Evolutionary conservation across 345 rosid species (phyloP).

Genomic region (Pseudoturritis turrita): DNA sequence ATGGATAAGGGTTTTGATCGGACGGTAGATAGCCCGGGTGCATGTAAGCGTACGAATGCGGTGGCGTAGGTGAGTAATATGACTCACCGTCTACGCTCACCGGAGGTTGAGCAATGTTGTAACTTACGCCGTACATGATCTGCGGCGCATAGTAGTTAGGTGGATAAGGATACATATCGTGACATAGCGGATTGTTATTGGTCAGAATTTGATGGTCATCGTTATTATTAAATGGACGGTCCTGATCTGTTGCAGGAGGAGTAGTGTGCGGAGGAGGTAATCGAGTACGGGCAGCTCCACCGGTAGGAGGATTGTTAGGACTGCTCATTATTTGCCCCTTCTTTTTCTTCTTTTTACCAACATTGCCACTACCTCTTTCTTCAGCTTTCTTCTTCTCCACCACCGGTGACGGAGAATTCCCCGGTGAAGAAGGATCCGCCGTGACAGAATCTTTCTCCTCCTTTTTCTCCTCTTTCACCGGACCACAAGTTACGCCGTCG

Average conservation of each 20-base stretch:
- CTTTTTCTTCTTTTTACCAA: slow-evolving; percentile 61
- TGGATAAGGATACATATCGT: slow-evolving; percentile 32
- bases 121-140: slow-evolving; percentile 45
- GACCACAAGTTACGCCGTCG: not conserved
- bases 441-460: slow-evolving; percentile 19
- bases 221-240: slow-evolving; percentile 7
- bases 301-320: not conserved
- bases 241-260: slow-evolving; percentile 8
- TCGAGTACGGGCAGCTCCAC: slow-evolving; percentile 16
- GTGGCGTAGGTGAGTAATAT: slow-evolving; percentile 35
- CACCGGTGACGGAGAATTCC: slow-evolving; percentile 34
- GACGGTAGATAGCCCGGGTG: slow-evolving; percentile 35
- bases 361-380: slow-evolving; percentile 22
- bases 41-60: slow-evolving; percentile 38
- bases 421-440: too few relatives aligned
- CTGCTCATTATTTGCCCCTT: slow-evolving; percentile 43
- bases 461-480: slow-evolving; percentile 31
- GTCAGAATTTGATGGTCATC: not conserved
- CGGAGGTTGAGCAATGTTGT: slow-evolving; percentile 45
- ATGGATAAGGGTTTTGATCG: slow-evolving; percentile 30
- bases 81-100: slow-evolving; percentile 29
- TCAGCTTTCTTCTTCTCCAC: slow-evolving; percentile 28
- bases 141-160: slow-evolving; percentile 36
- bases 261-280: slow-evolving; percentile 18
- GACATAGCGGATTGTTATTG: slow-evolving; percentile 44